Base-by-base conservation (phyloP, 139 green algal species). In the Chlamydomonas incerta region DNA sequence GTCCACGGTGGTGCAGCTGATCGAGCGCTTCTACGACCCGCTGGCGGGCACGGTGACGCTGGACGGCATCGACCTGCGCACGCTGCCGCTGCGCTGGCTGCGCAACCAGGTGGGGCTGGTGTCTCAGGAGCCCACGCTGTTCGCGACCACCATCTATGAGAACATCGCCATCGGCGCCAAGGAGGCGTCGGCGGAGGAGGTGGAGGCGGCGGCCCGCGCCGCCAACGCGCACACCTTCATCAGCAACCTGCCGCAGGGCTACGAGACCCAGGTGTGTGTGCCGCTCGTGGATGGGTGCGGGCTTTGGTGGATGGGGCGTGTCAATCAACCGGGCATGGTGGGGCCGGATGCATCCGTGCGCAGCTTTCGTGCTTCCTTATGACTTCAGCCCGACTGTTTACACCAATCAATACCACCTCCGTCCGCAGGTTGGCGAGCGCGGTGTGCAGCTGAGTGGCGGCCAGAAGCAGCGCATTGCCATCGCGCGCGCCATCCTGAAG, bases 401-500 rank as follows among this genome's bases (percentile, higher is more conserved):
- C 13, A 15, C 21, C 55, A 57, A 57, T 57, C 20, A 6, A 8
- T 41, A 65, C 62, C 29, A 6, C 17, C 28, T 35, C 20, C 11
- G 5, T 72, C 34, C 35, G 24, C 82, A 93, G 63, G 93, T 96
- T 0, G 94, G 91, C 23, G 90, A 95, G 87, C 83, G 88, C 28
- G 92, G 92, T 26, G 69, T 93, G 62, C 84, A 91, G 86, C 74
- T 95, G 47, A 86, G 73, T 33, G 91, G 85, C 47, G 95, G 95
- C 9, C 95, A 98, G 91, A 98, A 98, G 93, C 97, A 99, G 92
- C 93, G 97, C 52, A 94, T 99, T 24, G 97, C 97, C 66, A 98
- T 99, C 70, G 97, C 97, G 0, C 84, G 97, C 1, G 97, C 97
- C 15, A 92, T 99, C 4, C 87, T 99, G 11, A 94, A 95, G 77